phyloP scores from a whole-genome alignment of 805 yeast species.

The Geotrichum ghanense region DNA sequence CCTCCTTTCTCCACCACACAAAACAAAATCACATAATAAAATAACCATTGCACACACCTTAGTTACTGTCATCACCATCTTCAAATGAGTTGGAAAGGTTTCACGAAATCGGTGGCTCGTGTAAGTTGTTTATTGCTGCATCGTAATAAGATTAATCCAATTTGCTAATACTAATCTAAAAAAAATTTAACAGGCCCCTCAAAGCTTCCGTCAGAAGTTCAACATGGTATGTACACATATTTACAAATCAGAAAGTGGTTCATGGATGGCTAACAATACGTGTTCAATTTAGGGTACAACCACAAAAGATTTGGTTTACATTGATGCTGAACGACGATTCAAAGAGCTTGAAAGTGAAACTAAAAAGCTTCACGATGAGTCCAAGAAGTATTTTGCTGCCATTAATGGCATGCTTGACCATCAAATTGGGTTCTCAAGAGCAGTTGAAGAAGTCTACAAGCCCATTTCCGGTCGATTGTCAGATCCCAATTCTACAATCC shows the following conservation, averaged over 20 bases:
- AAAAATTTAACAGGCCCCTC: slow-evolving; percentile 52
- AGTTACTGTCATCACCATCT: not conserved
- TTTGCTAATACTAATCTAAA: not conserved
- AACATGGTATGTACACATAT: slow-evolving; percentile 53
- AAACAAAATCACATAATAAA: not conserved
- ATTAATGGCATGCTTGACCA: slow-evolving; percentile 89
- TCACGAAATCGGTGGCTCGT: slow-evolving; percentile 66
- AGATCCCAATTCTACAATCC: slow-evolving; percentile 75
- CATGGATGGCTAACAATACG: too few relatives aligned
- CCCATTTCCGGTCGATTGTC: slow-evolving; percentile 89
- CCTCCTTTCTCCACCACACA: not conserved
- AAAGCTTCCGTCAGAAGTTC: slow-evolving; percentile 77
- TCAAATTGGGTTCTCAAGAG: slow-evolving; percentile 91
- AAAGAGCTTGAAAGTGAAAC: slow-evolving; percentile 85
- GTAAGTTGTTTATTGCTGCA: slow-evolving; percentile 18
- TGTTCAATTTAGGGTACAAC: slow-evolving; percentile 19
- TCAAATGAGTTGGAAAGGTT: slow-evolving; percentile 77
- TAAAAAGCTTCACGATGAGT: slow-evolving; percentile 78
- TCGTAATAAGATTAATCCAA: not conserved
- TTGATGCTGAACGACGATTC: slow-evolving; percentile 93
- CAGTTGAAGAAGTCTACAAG: slow-evolving; percentile 90
- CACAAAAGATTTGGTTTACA: slow-evolving; percentile 79
- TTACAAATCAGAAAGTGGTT: too few relatives aligned
- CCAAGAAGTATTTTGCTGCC: slow-evolving; percentile 80
- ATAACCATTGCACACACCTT: too few relatives aligned